phyloP scores from a whole-genome alignment of 108 stramenopile genomes.

The Chaetoceros tenuissimus region DNA sequence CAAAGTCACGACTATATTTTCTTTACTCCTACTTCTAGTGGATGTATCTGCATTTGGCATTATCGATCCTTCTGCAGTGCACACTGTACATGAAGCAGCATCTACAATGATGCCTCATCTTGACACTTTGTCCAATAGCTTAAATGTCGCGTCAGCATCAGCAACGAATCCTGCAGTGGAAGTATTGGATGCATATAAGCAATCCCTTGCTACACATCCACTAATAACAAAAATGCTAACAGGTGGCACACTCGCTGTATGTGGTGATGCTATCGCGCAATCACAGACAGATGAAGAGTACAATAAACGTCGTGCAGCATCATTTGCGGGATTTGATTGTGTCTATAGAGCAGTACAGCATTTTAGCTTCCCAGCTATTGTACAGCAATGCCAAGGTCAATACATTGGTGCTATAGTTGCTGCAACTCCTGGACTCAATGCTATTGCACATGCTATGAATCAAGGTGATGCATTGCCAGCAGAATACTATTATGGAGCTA shows the following conservation, averaged over 20 bases:
- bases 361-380: conserved; percentile 46
- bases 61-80: too few species aligned
- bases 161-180: too few species aligned
- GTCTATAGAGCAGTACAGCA: conserved; percentile 61
- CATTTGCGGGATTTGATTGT: conserved; percentile 59
- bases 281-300: conserved; percentile 30
- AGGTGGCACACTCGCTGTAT: conserved; percentile 39
- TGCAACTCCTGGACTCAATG: conserved; percentile 3
- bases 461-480: conserved; percentile 12
- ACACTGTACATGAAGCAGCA: too few species aligned
- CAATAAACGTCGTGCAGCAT: conserved; percentile 34
- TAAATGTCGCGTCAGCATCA: too few species aligned
- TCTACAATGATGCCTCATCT: too few species aligned
- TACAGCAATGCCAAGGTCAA: conserved; percentile 42
- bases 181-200: conserved; percentile 27
- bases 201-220: conserved; percentile 30
- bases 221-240: conserved; percentile 65
- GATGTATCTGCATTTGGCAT: too few species aligned
- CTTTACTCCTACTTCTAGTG: too few species aligned
- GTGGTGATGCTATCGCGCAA: conserved; percentile 60
- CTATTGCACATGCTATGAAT: conserved; percentile 1
- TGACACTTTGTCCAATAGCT: too few species aligned
- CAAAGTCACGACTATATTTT: too few species aligned
- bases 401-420: conserved; percentile 15
- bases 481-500: conserved; percentile 15